These are phyloP conservation scores for Colletotrichum caudatum DNA, from an alignment of 2,329 filamentous ascomycete genomes.

Conservation along the genomic window DNA sequence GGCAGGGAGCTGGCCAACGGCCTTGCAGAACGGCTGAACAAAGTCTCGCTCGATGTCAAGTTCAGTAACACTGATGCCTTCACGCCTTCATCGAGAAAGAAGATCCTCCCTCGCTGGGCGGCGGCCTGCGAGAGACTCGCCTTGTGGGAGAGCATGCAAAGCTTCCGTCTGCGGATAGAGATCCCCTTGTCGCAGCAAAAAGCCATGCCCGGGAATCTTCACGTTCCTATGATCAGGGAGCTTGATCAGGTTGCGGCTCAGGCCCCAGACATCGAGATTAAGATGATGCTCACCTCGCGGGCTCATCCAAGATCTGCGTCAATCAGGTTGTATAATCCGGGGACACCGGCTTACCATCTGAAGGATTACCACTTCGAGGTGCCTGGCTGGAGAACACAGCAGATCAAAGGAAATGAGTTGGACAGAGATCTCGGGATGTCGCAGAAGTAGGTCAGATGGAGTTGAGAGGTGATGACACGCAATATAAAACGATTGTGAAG, in stretches of 20 bases:
- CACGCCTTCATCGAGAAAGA: conserved; percentile 31
- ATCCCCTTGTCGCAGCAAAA: conserved; percentile 18
- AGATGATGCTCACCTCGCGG: conserved; percentile 21
- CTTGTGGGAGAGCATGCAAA: not conserved
- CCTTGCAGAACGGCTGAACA: conserved; percentile 13
- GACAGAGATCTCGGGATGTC: not conserved
- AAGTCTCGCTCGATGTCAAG: conserved; percentile 21
- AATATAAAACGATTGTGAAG: too few relatives aligned
- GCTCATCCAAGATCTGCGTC: conserved; percentile 20
- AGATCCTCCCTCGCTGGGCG: conserved; percentile 14
- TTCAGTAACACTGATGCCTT: conserved; percentile 22
- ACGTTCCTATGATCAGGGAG: conserved; percentile 11
- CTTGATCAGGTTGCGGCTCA: conserved; percentile 7
- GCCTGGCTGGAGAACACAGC: conserved; percentile 13
- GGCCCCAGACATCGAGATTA: not conserved
- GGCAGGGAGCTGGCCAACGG: not conserved
- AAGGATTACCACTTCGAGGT: conserved; percentile 7
- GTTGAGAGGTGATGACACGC: not conserved
- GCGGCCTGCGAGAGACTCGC: conserved; percentile 18
- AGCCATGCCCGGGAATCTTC: not conserved
- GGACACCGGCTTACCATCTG: not conserved
- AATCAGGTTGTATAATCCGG: not conserved
- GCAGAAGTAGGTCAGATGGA: not conserved
- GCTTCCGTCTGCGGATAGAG: conserved; percentile 15
- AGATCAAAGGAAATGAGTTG: not conserved